These are phyloP conservation scores for Trichothecium roseum DNA, from an alignment of 2,329 filamentous ascomycete genomes.

Conservation along the genomic window DNA sequence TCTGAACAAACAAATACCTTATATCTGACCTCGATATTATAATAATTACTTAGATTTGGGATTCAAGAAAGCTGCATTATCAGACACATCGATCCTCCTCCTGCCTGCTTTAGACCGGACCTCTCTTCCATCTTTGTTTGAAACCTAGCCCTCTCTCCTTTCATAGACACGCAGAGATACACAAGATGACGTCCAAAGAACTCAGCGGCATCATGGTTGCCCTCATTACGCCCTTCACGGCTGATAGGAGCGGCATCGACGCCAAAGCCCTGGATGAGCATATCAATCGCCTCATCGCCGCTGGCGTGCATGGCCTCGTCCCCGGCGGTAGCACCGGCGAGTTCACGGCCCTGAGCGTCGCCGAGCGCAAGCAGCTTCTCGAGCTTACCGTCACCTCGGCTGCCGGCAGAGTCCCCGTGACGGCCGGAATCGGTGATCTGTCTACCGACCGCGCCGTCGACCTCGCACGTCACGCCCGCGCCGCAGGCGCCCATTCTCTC, in stretches of 20 bases:
- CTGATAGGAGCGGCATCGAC: slow-evolving; percentile 28
- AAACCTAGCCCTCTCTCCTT: too few species aligned
- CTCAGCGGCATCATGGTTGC: slow-evolving; percentile 31
- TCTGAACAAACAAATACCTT: too few species aligned
- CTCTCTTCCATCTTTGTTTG: too few species aligned
- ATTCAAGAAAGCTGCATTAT: too few species aligned
- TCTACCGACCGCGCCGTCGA: slow-evolving; percentile 16
- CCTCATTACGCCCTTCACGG: slow-evolving; percentile 32
- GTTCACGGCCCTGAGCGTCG: slow-evolving; percentile 28
- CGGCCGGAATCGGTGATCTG: slow-evolving; percentile 29
- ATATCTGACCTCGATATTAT: too few species aligned
- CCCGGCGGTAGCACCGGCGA: slow-evolving; percentile 34
- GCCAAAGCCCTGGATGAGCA: slow-evolving; percentile 15
- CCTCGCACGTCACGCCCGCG: slow-evolving; percentile 5
- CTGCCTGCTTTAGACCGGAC: too few species aligned
- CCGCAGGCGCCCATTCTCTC: slow-evolving; percentile 19
- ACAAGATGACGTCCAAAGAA: too few species aligned
- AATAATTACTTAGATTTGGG: too few species aligned
- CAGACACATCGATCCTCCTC: too few species aligned
- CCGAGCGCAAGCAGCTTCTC: slow-evolving; percentile 31
- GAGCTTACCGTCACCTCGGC: slow-evolving; percentile 18
- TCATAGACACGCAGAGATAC: too few species aligned
- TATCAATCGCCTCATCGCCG: slow-evolving; percentile 28
- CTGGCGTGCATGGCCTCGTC: slow-evolving; percentile 33
- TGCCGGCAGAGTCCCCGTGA: slow-evolving; percentile 23